Conservation (phyloP, 805 yeast species). For the Candida xiaguanensis region DNA sequence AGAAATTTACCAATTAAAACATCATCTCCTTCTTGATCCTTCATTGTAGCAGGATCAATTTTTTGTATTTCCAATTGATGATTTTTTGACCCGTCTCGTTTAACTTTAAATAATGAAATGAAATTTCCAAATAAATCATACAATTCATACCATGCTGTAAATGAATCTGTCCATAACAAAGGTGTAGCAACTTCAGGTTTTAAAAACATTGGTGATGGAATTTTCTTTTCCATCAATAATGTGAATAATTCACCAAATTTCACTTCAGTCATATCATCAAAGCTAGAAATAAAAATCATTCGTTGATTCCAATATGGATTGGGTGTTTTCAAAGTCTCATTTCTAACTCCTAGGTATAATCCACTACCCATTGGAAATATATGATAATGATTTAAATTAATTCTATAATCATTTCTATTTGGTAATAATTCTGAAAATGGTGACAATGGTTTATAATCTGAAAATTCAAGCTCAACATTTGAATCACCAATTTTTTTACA, state of each 20-base stretch:
- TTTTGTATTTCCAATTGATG: conserved; percentile 17
- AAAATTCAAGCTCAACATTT: too few relatives aligned
- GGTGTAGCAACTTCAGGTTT: conserved; percentile 9
- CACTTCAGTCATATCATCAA: conserved; percentile 10
- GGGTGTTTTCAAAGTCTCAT: conserved; percentile 11
- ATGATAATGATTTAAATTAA: conserved; percentile 24
- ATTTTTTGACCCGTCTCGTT: conserved; percentile 19
- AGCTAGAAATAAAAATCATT: conserved; percentile 21
- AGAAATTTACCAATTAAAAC: conserved; percentile 17
- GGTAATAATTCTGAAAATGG: conserved; percentile 19
- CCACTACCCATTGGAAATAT: conserved; percentile 29
- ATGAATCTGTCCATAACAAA: conserved; percentile 27
- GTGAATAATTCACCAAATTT: conserved; percentile 20
- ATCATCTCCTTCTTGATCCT: conserved; percentile 28
- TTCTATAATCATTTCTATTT: conserved; percentile 18
- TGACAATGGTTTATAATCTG: conserved; percentile 6
- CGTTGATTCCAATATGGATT: conserved; percentile 21
- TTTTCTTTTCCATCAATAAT: conserved; percentile 19
- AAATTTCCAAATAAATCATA: conserved; percentile 32
- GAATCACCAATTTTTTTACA: conserved; percentile 24
- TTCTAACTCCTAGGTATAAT: conserved; percentile 23
- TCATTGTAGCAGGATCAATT: conserved; percentile 28
- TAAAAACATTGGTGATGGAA: conserved; percentile 22
- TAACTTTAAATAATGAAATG: conserved; percentile 20
- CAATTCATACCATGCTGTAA: conserved; percentile 34